A percentile compares a stretch with the other conserved stretches of the same genome.
phyloP scores from a whole-genome alignment of 2,329 filamentous ascomycete genomes.

The Tolypocladium nubicola region DNA sequence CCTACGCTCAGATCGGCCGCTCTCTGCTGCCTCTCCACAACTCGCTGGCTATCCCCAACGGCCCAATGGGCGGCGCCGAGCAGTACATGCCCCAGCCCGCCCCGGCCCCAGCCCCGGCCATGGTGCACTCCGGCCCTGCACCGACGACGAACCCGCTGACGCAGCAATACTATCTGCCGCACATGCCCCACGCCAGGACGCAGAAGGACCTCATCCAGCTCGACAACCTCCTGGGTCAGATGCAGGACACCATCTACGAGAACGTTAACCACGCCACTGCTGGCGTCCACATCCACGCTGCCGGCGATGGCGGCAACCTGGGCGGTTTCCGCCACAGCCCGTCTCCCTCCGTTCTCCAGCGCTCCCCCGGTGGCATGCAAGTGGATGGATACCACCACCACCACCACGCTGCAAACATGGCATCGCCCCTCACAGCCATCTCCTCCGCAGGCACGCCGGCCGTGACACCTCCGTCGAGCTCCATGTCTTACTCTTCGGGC shows the following conservation, averaged over 20 bases:
- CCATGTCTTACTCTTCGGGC: conserved; percentile 66
- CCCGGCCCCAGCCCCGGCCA: conserved; percentile 25
- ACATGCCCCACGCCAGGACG: conserved; percentile 74
- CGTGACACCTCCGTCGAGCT: conserved; percentile 65
- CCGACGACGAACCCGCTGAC: conserved; percentile 45
- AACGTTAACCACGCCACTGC: conserved; percentile 74
- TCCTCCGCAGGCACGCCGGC: conserved; percentile 62
- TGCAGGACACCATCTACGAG: conserved; percentile 94
- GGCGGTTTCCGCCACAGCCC: conserved; percentile 48
- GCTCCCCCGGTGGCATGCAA: conserved; percentile 20
- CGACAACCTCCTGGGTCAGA: conserved; percentile 89
- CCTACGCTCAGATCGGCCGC: conserved; percentile 86
- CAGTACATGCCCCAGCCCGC: conserved; percentile 43
- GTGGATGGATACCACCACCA: conserved; percentile 22
- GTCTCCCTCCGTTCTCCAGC: conserved; percentile 35
- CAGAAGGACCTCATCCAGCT: conserved; percentile 92
- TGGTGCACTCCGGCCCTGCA: conserved; percentile 42
- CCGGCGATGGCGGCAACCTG: conserved; percentile 46
- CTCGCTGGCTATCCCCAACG: conserved; percentile 51
- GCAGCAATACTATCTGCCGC: conserved; percentile 75
- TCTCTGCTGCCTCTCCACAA: conserved; percentile 74
- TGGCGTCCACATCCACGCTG: conserved; percentile 65
- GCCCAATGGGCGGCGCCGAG: conserved; percentile 31
- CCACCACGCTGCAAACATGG: conserved; percentile 39
- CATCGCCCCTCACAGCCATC: conserved; percentile 48